A percentile compares a stretch with the other conserved stretches of the same genome.
Evolutionary conservation across 2,329 filamentous ascomycete species (phyloP).

Genomic region (Orbilia ellipsospora): DNA sequence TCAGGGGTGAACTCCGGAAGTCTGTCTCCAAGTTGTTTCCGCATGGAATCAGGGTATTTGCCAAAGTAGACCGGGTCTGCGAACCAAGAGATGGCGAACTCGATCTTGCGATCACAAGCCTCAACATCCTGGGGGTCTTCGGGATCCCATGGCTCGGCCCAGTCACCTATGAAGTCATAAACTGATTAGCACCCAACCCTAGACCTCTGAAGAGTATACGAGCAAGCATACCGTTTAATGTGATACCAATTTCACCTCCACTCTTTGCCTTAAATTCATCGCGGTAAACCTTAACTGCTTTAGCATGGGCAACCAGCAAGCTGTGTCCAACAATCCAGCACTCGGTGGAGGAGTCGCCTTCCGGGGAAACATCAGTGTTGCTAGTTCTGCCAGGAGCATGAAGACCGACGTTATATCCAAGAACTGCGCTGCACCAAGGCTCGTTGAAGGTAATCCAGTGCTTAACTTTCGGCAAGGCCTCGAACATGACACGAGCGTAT

Average conservation of each 20-base stretch:
- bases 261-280: constrained; percentile 80
- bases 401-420: constrained; percentile 80
- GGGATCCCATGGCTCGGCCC: constrained; percentile 83
- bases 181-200: constrained; percentile 17
- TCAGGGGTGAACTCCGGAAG: constrained; percentile 79
- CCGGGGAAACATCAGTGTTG: constrained; percentile 75
- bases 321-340: constrained; percentile 86
- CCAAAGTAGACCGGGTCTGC: constrained; percentile 88
- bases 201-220: constrained; percentile 12
- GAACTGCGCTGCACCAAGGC: constrained; percentile 84
- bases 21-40: constrained; percentile 79
- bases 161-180: constrained; percentile 70
- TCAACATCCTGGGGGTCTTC: constrained; percentile 78
- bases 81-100: constrained; percentile 90
- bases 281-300: constrained; percentile 83
- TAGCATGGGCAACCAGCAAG: constrained; percentile 80
- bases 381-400: constrained; percentile 87
- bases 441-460: constrained; percentile 94
- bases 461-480: constrained; percentile 79
- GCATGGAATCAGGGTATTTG: constrained; percentile 85
- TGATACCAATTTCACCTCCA: constrained; percentile 85
- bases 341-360: constrained; percentile 80
- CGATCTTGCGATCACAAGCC: constrained; percentile 81
- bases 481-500: constrained; percentile 81
- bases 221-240: constrained; percentile 75